Conservation (phyloP, 805 yeast genomes). For the Kazachstania taianensis region DNA sequence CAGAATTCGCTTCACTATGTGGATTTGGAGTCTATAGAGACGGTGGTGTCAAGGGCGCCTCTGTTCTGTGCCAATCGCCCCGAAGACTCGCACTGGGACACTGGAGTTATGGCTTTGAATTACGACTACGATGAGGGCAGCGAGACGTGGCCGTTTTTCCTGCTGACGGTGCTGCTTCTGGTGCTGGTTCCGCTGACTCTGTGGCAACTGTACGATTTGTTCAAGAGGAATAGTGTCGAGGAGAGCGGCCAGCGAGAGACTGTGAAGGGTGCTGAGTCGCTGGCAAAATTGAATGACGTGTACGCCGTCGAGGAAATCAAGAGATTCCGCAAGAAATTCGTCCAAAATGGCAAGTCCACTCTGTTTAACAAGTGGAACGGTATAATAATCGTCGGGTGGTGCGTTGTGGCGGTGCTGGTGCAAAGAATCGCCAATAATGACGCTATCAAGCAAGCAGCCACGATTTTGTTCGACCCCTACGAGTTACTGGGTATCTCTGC, state of each 20-base stretch:
- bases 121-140: slow-evolving; percentile 71
- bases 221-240: slow-evolving; percentile 16
- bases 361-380: slow-evolving; percentile 13
- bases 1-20: no score
- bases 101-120: slow-evolving; percentile 24
- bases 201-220: slow-evolving; percentile 17
- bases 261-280: neutral
- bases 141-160: slow-evolving; percentile 90
- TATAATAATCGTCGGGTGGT: slow-evolving; percentile 50
- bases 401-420: slow-evolving; percentile 35
- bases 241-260: neutral
- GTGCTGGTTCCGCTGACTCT: slow-evolving; percentile 58
- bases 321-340: slow-evolving; percentile 15
- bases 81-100: no score
- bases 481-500: slow-evolving; percentile 66
- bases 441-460: slow-evolving; percentile 36
- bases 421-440: slow-evolving; percentile 32
- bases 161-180: slow-evolving; percentile 59
- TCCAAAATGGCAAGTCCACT: slow-evolving; percentile 13
- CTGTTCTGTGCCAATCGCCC: no score
- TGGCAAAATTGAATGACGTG: slow-evolving; percentile 10
- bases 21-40: no score
- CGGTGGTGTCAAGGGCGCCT: no score
- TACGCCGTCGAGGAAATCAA: slow-evolving; percentile 15
- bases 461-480: slow-evolving; percentile 73